These are phyloP conservation scores for Russula foetens DNA, from an alignment of 768 basidiomycete species.

Conservation along the genomic window DNA sequence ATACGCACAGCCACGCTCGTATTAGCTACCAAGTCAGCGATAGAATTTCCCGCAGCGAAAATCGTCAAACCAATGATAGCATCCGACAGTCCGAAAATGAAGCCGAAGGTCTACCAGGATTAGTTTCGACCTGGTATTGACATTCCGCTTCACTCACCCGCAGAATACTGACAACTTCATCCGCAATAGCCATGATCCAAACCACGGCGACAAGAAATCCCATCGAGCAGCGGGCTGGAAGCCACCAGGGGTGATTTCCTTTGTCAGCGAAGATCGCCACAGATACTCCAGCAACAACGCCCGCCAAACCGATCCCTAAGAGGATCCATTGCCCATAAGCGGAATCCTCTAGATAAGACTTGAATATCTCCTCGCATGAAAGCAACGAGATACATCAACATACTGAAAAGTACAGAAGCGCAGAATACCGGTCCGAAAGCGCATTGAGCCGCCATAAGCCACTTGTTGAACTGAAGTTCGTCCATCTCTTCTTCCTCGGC, in stretches of 20 bases:
- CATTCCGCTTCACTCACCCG: conserved; percentile 40
- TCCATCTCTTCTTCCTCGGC: conserved; percentile 72
- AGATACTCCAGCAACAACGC: conserved; percentile 43
- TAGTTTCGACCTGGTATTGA: background rate
- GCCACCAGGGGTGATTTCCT: conserved; percentile 47
- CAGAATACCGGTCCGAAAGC: conserved; percentile 75
- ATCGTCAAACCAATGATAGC: conserved; percentile 96
- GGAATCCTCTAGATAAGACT: conserved; percentile 34
- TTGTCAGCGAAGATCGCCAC: conserved; percentile 54
- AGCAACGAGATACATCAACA: conserved; percentile 25
- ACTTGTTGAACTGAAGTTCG: conserved; percentile 63
- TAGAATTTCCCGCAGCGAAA: conserved; percentile 93
- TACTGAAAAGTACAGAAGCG: conserved; percentile 68
- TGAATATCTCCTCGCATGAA: background rate
- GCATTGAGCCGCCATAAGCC: conserved; percentile 81
- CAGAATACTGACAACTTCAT: conserved; percentile 88
- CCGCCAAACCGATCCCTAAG: conserved; percentile 45
- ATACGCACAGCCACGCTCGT: conserved; percentile 79
- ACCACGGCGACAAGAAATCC: conserved; percentile 88
- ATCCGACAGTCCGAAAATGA: conserved; percentile 92
- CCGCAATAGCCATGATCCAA: conserved; percentile 98
- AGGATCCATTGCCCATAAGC: conserved; percentile 42
- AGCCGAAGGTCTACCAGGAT: conserved; percentile 67
- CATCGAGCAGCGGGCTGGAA: conserved; percentile 74
- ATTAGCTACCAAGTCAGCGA: conserved; percentile 96